Evolutionary conservation across 2,329 filamentous ascomycete species (phyloP).

Genomic region (Zymoseptoria brevis): DNA sequence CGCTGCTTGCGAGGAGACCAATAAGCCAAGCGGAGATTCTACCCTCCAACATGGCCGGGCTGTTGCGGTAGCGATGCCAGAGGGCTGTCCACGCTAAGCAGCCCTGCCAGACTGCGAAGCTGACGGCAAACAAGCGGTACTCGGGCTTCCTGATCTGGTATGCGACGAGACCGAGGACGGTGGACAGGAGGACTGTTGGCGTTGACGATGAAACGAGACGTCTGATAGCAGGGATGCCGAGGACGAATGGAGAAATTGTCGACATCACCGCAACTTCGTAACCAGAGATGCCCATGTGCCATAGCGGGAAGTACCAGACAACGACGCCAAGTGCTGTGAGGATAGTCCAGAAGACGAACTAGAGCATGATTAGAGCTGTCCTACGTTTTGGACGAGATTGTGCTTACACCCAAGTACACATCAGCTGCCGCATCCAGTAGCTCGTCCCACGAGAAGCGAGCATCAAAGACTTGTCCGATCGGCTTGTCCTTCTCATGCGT

Average conservation of each 20-base stretch:
- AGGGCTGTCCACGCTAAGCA: slow-evolving; percentile 79
- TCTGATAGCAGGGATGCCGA: slow-evolving; percentile 63
- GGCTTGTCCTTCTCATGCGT: slow-evolving; percentile 59
- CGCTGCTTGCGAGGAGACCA: slow-evolving; percentile 74
- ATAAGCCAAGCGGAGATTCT: slow-evolving; percentile 73
- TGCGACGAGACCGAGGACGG: slow-evolving; percentile 69
- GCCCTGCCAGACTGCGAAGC: slow-evolving; percentile 70
- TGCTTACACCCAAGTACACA: slow-evolving; percentile 78
- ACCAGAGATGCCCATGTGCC: slow-evolving; percentile 98
- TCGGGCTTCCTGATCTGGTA: slow-evolving; percentile 68
- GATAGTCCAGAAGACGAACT: slow-evolving; percentile 95
- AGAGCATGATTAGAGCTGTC: slow-evolving; percentile 10
- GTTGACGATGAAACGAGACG: slow-evolving; percentile 58
- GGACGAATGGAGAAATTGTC: slow-evolving; percentile 70
- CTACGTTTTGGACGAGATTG: background rate
- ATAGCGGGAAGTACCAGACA: slow-evolving; percentile 97
- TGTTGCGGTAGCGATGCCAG: slow-evolving; percentile 67
- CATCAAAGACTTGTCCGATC: slow-evolving; percentile 60
- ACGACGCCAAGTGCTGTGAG: slow-evolving; percentile 80
- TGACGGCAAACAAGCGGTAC: slow-evolving; percentile 69
- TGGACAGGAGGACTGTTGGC: slow-evolving; percentile 60
- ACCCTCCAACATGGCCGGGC: slow-evolving; percentile 68
- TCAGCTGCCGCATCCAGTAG: slow-evolving; percentile 76
- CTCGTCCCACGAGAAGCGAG: slow-evolving; percentile 64
- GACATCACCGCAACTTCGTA: slow-evolving; percentile 86